Percentiles rank a stretch among this genome's conserved stretches.
Conservation (phyloP, 441 rosid genomes). For the Bocquillonia castaneifolia region DNA sequence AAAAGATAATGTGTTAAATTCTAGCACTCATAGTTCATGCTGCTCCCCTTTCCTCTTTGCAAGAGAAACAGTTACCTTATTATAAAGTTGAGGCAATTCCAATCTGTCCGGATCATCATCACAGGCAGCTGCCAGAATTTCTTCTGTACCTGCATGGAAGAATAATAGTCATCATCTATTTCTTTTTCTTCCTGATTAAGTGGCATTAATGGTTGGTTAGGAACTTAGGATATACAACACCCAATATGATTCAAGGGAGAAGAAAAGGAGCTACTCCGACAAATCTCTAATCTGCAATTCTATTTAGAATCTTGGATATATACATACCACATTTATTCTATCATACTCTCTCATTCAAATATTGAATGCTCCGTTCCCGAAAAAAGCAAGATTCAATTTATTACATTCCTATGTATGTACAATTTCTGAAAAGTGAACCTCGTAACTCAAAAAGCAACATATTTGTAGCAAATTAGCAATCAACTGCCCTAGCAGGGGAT, state of each 20-base stretch:
- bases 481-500: no score
- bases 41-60: not conserved
- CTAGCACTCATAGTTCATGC: not conserved
- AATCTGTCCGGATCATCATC: slow-evolving; percentile 56
- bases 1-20: slow-evolving; percentile 4
- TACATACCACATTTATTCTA: not conserved
- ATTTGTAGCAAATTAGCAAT: no score
- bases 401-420: not conserved
- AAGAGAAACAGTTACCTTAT: slow-evolving; percentile 40
- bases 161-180: slow-evolving; percentile 12
- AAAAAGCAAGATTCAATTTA: no score
- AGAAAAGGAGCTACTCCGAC: not conserved
- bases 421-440: no score
- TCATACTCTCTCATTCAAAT: not conserved
- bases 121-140: slow-evolving; percentile 49
- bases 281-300: not conserved
- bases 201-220: not conserved
- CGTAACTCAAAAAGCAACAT: not conserved
- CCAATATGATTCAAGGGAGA: not conserved
- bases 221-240: not conserved
- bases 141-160: slow-evolving; percentile 54
- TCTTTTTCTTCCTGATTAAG: not conserved
- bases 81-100: slow-evolving; percentile 52
- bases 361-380: no score
- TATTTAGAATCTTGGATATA: not conserved